Evolutionary conservation across 116 monocot species (phyloP).

Genomic region (Thalassia testudinum): DNA sequence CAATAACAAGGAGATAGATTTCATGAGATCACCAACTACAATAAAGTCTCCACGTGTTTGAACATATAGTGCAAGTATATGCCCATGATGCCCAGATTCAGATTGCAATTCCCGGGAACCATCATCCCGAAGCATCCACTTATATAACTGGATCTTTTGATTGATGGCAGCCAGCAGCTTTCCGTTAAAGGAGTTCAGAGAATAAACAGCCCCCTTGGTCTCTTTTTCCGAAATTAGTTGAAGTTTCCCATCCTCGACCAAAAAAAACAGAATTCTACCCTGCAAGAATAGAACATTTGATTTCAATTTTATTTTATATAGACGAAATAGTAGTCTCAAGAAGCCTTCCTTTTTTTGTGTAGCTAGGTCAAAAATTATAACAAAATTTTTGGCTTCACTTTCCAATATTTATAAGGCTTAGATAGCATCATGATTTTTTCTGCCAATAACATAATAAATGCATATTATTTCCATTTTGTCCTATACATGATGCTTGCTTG

Average conservation of each 20-base stretch:
- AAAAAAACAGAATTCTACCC: constrained; percentile 91
- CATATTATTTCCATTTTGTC: no score
- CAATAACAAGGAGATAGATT: constrained; percentile 80
- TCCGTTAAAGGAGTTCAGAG: constrained; percentile 90
- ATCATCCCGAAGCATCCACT: constrained; percentile 84
- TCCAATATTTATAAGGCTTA: no score
- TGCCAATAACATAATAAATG: no score
- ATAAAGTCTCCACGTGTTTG: constrained; percentile 98
- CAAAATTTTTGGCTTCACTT: no score
- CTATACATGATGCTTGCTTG: no score
- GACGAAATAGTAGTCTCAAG: no score
- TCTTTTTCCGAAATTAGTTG: constrained; percentile 93
- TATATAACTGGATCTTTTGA: constrained; percentile 94
- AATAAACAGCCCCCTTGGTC: constrained; percentile 92
- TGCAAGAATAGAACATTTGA: constrained; percentile 9
- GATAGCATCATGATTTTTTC: no score
- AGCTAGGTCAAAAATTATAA: no score
- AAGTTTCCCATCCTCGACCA: constrained; percentile 88
- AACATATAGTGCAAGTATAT: constrained; percentile 84
- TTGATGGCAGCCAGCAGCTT: constrained; percentile 93
- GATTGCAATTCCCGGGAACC: constrained; percentile 82
- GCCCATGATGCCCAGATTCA: constrained; percentile 93
- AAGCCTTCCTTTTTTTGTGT: no score
- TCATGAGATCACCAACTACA: constrained; percentile 97
- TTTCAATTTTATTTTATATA: background rate